Conservation (phyloP, 2,329 filamentous ascomycete species). For the Corniculantispora saksenae region DNA sequence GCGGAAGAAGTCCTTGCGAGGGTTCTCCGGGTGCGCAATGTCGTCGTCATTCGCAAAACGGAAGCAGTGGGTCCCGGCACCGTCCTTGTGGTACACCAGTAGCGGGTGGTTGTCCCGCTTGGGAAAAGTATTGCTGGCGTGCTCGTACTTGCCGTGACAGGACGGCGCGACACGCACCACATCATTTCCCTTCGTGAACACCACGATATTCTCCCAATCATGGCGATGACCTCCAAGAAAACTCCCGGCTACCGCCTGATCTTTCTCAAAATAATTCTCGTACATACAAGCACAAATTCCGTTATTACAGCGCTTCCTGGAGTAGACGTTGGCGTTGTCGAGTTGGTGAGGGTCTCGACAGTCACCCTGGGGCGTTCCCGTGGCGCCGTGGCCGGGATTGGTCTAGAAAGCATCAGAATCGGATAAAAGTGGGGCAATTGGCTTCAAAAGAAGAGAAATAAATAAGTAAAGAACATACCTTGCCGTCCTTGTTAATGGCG, state of each 20-base stretch:
- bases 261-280: constrained; percentile 47
- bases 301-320: constrained; percentile 35
- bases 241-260: constrained; percentile 36
- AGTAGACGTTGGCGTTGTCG: constrained; percentile 35
- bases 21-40: constrained; percentile 29
- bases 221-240: constrained; percentile 39
- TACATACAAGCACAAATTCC: constrained; percentile 35
- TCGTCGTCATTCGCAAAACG: constrained; percentile 33
- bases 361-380: constrained; percentile 30
- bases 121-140: constrained; percentile 27
- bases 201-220: constrained; percentile 44
- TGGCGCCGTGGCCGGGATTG: constrained; percentile 30
- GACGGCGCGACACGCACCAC: constrained; percentile 32
- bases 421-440: constrained; percentile 20
- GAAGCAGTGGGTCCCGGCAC: constrained; percentile 31
- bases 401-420: background rate
- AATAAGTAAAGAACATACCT: constrained; percentile 14
- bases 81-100: constrained; percentile 35
- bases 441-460: background rate
- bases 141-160: constrained; percentile 29
- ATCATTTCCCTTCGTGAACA: constrained; percentile 31
- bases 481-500: constrained; percentile 42
- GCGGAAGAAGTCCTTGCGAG: constrained; percentile 27
- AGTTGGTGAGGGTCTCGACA: constrained; percentile 34
- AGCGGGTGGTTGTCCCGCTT: constrained; percentile 25